Conservation (phyloP, 2,329 filamentous ascomycete species). For the Pseudogymnoascus sp. region DNA sequence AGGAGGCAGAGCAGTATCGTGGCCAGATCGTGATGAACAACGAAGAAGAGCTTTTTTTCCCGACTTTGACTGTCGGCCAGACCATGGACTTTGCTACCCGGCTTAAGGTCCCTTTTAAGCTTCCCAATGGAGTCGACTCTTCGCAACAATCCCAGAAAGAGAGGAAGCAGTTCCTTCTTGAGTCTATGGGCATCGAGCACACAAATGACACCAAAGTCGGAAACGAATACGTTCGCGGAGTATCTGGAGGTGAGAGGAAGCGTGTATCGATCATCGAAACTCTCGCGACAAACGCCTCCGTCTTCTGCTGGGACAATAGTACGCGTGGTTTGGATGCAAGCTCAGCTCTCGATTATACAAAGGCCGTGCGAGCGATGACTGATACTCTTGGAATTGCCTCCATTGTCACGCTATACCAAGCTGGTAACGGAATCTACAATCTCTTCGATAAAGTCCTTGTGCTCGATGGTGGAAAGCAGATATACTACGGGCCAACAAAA, state of each 20-base stretch:
- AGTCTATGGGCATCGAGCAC: constrained; percentile 48
- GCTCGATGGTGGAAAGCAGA: constrained; percentile 60
- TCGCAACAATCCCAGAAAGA: not conserved
- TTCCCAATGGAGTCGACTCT: not conserved
- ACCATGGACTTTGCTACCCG: constrained; percentile 48
- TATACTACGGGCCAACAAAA: constrained; percentile 56
- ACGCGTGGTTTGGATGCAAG: constrained; percentile 65
- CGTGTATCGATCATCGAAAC: constrained; percentile 58
- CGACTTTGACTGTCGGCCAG: constrained; percentile 42
- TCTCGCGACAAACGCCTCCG: constrained; percentile 51
- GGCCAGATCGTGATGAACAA: constrained; percentile 51
- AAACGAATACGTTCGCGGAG: constrained; percentile 51
- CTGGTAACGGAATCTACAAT: constrained; percentile 57
- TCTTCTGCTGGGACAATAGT: constrained; percentile 68
- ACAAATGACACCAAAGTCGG: constrained; percentile 56
- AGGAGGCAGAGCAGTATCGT: constrained; percentile 40
- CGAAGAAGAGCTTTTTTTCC: constrained; percentile 45
- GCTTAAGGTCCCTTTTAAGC: constrained; percentile 39
- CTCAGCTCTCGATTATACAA: constrained; percentile 65
- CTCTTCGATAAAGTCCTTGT: constrained; percentile 70
- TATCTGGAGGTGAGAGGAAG: constrained; percentile 58
- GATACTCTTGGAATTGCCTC: constrained; percentile 58
- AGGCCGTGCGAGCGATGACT: constrained; percentile 56
- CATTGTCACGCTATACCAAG: constrained; percentile 63
- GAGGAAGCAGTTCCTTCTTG: not conserved